Evolutionary conservation across 495 filamentous ascomycete species (phyloP).

Genomic region (Chaetomium cochliodes): DNA sequence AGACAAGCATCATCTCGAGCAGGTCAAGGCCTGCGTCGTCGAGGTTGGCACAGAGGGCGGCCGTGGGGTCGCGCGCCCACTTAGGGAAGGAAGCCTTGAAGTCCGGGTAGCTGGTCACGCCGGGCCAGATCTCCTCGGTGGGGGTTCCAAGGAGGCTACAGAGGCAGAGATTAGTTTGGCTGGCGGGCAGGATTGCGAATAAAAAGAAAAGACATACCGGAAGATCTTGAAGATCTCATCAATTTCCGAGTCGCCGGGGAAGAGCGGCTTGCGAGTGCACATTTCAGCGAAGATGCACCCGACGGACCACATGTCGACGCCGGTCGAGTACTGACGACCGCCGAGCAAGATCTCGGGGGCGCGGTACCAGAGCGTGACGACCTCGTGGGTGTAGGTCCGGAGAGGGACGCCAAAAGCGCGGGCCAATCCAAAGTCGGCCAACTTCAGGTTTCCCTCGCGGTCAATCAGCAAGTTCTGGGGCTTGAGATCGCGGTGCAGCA

Average conservation of each 20-base stretch:
- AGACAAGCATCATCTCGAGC: constrained; percentile 87
- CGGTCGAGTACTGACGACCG: constrained; percentile 95
- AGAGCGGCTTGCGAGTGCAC: constrained; percentile 96
- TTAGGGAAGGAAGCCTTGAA: constrained; percentile 97
- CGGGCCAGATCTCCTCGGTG: constrained; percentile 84
- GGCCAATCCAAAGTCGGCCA: constrained; percentile 96
- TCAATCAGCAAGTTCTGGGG: constrained; percentile 97
- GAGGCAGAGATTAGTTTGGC: constrained; percentile 8
- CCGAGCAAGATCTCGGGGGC: constrained; percentile 97
- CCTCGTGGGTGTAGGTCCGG: constrained; percentile 97
- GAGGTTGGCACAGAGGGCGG: constrained; percentile 51
- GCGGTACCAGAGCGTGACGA: constrained; percentile 98
- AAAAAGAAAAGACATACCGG: constrained; percentile 54
- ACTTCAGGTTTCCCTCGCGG: constrained; percentile 90
- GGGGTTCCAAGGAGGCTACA: constrained; percentile 85
- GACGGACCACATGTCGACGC: constrained; percentile 99
- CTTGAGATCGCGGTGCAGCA: constrained; percentile 95
- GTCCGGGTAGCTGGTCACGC: constrained; percentile 95
- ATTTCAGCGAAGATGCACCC: constrained; percentile 99
- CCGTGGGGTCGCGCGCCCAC: constrained; percentile 73
- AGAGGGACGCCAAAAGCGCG: constrained; percentile 95
- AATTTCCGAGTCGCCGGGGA: constrained; percentile 98
- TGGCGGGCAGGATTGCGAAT: neutral
- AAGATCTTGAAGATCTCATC: constrained; percentile 99
- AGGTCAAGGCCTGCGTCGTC: constrained; percentile 83